Percentiles rank a stretch among this genome's conserved stretches.
Evolutionary conservation across 2,329 filamentous ascomycete genomes (phyloP).

Genomic region (Aspergillus unguis): DNA sequence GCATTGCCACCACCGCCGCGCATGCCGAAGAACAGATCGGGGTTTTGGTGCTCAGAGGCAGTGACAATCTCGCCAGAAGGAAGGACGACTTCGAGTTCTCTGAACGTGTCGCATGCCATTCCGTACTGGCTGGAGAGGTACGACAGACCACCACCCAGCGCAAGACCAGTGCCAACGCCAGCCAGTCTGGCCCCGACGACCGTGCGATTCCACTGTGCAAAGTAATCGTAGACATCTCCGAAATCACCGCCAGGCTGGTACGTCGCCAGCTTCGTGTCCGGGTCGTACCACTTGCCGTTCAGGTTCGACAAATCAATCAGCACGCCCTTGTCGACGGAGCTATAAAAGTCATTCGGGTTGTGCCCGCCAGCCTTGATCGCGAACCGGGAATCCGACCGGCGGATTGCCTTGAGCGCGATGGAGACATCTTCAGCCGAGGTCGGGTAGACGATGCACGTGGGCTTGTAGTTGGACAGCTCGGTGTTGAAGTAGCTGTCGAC

Average conservation of each 20-base stretch:
- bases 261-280: not conserved
- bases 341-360: slow-evolving; percentile 10
- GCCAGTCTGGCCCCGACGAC: slow-evolving; percentile 9
- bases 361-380: slow-evolving; percentile 12
- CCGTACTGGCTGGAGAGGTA: slow-evolving; percentile 11
- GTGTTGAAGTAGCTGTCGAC: slow-evolving; percentile 8
- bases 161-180: slow-evolving; percentile 7
- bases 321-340: slow-evolving; percentile 12
- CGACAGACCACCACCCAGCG: slow-evolving; percentile 5
- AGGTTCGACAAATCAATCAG: slow-evolving; percentile 3
- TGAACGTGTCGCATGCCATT: slow-evolving; percentile 10
- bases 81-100: slow-evolving; percentile 49
- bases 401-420: slow-evolving; percentile 9
- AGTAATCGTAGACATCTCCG: slow-evolving; percentile 8
- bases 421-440: slow-evolving; percentile 19
- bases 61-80: slow-evolving; percentile 48
- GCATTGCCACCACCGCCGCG: slow-evolving; percentile 60
- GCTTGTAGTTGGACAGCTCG: slow-evolving; percentile 6
- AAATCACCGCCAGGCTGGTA: slow-evolving; percentile 10
- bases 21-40: slow-evolving; percentile 61
- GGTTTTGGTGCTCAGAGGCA: slow-evolving; percentile 48
- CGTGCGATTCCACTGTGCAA: slow-evolving; percentile 7
- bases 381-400: slow-evolving; percentile 4
- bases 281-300: slow-evolving; percentile 1
- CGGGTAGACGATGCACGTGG: slow-evolving; percentile 22